Evolutionary conservation across 2,329 filamentous ascomycete species (phyloP), one percentile per base, ranked within the genome.

Genomic region (Aspergillus brasiliensis): DNA sequence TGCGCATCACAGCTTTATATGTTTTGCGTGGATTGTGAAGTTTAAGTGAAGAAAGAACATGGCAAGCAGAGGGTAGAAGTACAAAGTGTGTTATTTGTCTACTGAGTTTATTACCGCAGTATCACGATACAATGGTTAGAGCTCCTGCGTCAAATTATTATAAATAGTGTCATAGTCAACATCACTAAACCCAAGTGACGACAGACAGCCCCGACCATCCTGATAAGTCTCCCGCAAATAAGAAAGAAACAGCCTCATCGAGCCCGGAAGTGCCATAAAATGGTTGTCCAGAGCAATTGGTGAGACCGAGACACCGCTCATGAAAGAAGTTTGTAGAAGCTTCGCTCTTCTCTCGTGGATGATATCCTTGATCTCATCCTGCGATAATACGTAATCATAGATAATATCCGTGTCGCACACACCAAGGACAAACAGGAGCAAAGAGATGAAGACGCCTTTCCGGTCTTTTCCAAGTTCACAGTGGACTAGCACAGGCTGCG

Each of bases 391-490:
- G 72, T 92, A 92, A 72, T 92, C 90, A 7, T 81, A 73, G 0
- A 87, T 88, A n/a, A 91, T 82, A 3, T 75, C 71, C 34, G 84
- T 78, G 63, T 86, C 82, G 1, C 80, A 74, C 0, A 91, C 86
- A 3, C 87, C 86, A 8, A 86, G 86, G 27, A 91, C 79, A 25
- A 83, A 77, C 40, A 91, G 79, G 8, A 92, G 71, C 42, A 93
- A 67, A 3, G 88, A 90, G 51, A 86, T 84, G 47, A 91, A 76
- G 4, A 92, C 82, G 2, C 90, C 90, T 0, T 90, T 92, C 46
- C 90, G 82, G 72, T 93, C 90, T 75, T 93, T 93, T 11, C 90
- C 90, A 0, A 88, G 89, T 0, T 89, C 90, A 73, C 90, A 92
- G 70, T 93, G 89, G 7, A 92, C 78, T 6, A 91, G 78, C 8